phyloP scores from a whole-genome alignment of 2,329 filamentous ascomycete species.

The Elsinoe australis region DNA sequence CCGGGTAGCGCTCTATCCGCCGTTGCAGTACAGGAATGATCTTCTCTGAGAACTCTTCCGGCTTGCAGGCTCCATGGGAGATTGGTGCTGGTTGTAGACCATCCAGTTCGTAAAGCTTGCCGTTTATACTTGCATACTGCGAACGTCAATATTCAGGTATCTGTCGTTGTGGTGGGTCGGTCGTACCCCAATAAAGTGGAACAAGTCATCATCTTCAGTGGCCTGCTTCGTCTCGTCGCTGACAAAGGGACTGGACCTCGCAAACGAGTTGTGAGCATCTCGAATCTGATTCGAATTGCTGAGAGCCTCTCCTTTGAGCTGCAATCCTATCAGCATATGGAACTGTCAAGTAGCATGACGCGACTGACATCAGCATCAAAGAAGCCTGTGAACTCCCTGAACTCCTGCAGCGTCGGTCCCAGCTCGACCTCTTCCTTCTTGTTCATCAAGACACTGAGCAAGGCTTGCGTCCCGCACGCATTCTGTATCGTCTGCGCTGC shows the following conservation, averaged over 20 bases:
- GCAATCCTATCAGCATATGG: background rate
- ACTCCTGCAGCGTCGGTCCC: slow-evolving; percentile 62
- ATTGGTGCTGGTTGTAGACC: slow-evolving; percentile 91
- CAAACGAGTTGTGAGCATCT: slow-evolving; percentile 81
- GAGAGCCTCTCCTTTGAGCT: slow-evolving; percentile 63
- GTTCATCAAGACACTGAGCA: slow-evolving; percentile 87
- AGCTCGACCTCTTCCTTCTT: slow-evolving; percentile 60
- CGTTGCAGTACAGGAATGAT: slow-evolving; percentile 83
- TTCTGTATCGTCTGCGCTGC: slow-evolving; percentile 97
- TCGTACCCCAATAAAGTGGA: slow-evolving; percentile 76
- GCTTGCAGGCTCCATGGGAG: slow-evolving; percentile 66
- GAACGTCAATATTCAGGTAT: background rate
- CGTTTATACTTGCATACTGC: slow-evolving; percentile 72
- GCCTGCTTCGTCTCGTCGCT: slow-evolving; percentile 74
- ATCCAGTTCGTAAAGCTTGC: slow-evolving; percentile 85
- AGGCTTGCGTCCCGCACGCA: slow-evolving; percentile 91
- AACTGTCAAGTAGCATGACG: background rate
- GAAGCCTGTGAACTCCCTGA: slow-evolving; percentile 79
- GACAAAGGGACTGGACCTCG: slow-evolving; percentile 78
- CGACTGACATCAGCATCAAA: slow-evolving; percentile 55
- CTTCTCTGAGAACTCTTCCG: slow-evolving; percentile 65
- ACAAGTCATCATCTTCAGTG: slow-evolving; percentile 77
- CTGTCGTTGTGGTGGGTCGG: background rate
- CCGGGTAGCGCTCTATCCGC: slow-evolving; percentile 75
- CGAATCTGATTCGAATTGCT: slow-evolving; percentile 55